Evolutionary conservation across 371 early-diverging fungal genomes (phyloP), one percentile per base, ranked within the genome.

Genomic region (Funneliformis caledonium): DNA sequence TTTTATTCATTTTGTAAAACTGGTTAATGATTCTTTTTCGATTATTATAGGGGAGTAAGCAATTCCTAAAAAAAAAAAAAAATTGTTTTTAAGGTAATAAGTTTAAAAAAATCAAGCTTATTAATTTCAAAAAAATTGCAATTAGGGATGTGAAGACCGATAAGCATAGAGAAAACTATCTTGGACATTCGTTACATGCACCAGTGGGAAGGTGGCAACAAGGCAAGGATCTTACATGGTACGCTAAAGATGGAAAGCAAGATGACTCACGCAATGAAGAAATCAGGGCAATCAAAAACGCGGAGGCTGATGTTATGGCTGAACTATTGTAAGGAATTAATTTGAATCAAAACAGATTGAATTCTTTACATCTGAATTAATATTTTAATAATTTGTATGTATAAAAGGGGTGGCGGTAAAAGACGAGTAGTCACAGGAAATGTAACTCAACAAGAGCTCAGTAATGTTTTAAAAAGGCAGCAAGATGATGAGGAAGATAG

Each of bases 151-250:
- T 94, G 47, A 94, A 94, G 83, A 91, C 92, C 72, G 95, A 96
- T 83, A 93, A 94, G 81, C 87, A 95, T 83, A 89, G 96, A 62
- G 94, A 94, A 87, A 93, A 94, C 84, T 96, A 96, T 83, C 89
- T 96, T 19, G 96, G 96, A 12, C 93, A 96, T 85, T 94, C 94
- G 3, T 79, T 96, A 26, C 90, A 89, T 83, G 96, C 96, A 0
- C 93, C 95, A 9, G 94, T 95, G 0, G 96, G 96, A 3, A 84
- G 91, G 60, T 93, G 91, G 37, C n/a, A 86, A 73, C 84, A 86
- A 88, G 92, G 92, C 72, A 92, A 91, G 72, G 95, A 93, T 86
- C 80, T 92, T 73, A 88, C 88, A 9, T 94, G 96, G 94, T 95
- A 94, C 80, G 88, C 91, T 31, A 94, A 94, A 76, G 88, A 87